Base-by-base conservation (phyloP, 768 basidiomycete species). In the Chalciporus sphaerocephalus region DNA sequence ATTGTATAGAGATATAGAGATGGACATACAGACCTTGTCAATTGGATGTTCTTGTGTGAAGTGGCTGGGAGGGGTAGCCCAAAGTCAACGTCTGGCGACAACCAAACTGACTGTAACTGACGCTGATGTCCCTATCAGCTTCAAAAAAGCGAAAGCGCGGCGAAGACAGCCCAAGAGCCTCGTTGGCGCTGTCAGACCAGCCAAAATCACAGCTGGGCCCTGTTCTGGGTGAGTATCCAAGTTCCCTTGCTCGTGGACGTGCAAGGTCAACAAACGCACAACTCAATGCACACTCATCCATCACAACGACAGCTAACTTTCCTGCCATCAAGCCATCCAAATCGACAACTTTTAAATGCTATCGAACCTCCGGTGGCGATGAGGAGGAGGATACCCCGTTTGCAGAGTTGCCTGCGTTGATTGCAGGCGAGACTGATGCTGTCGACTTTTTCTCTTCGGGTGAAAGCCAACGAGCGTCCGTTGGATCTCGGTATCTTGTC, bases 401-500 rank as follows among this genome's bases (percentile, higher is more conserved):
- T 38, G 61, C 58, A 12, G 55, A 59, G 16, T 67, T 51, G 52
- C 59, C 34, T 27, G 55, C 41, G 39, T 57, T 89, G 12, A 71
- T 95, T 18, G 88, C 81, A 0, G 94, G 87, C 5, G 92, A 95
- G 69, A 87, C 88, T n/a, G 74, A 82, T 22, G 72, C 78, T 16
- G 79, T 96, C 38, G 92, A 96, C 60, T 92, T 87, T 67, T 79
- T 81, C 53, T 83, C 87, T 44, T 73, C 79, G 21, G 74, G 78
- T 20, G 79, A 81, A 56, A 72, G 62, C 40, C 61, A 71, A 54
- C 62, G 69, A 5, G 75, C 76, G 23, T 70, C 79, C 36, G 64
- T 71, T 40, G 83, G 84, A 21, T 91, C 85, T 70, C 80, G 78
- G 90, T 98, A 98, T 63, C 70, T 94, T 33, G 67, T 96, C 18